A percentile compares a stretch with the other conserved stretches of the same genome.
Conservation (phyloP, 345 rosid genomes). For the Turritis glabra region DNA sequence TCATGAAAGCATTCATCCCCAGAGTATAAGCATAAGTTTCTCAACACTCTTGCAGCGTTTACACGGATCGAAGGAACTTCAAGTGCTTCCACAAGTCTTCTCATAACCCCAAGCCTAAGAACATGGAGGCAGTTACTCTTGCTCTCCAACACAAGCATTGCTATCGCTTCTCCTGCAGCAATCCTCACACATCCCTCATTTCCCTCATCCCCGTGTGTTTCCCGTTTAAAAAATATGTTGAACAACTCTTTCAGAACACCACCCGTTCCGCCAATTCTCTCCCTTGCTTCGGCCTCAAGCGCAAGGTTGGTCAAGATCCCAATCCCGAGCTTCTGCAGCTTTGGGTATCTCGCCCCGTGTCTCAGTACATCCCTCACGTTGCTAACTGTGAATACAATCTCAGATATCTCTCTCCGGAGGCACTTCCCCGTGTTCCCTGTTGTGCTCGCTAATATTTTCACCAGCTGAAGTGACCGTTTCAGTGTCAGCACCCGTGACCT, state of each 20-base stretch:
- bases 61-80: constrained; percentile 53
- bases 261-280: constrained; percentile 85
- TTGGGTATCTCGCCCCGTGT: constrained; percentile 63
- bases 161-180: constrained; percentile 90
- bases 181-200: constrained; percentile 50
- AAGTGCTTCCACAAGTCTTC: constrained; percentile 58
- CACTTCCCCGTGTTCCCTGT: constrained; percentile 71
- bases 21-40: constrained; percentile 63
- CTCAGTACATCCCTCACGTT: constrained; percentile 73
- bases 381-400: constrained; percentile 84
- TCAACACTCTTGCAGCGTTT: constrained; percentile 75
- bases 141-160: constrained; percentile 85
- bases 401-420: constrained; percentile 81
- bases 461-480: constrained; percentile 74
- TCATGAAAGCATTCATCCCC: constrained; percentile 54
- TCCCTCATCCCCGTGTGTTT: constrained; percentile 33
- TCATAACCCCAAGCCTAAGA: constrained; percentile 53
- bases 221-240: constrained; percentile 64
- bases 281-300: constrained; percentile 66
- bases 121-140: constrained; percentile 63
- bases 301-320: constrained; percentile 76
- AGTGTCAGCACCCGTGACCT: constrained; percentile 60
- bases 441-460: constrained; percentile 82
- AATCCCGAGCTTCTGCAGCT: constrained; percentile 70
- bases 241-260: constrained; percentile 76